phyloP scores from a whole-genome alignment of 495 filamentous ascomycete species.

The Cetradonia linearis region DNA sequence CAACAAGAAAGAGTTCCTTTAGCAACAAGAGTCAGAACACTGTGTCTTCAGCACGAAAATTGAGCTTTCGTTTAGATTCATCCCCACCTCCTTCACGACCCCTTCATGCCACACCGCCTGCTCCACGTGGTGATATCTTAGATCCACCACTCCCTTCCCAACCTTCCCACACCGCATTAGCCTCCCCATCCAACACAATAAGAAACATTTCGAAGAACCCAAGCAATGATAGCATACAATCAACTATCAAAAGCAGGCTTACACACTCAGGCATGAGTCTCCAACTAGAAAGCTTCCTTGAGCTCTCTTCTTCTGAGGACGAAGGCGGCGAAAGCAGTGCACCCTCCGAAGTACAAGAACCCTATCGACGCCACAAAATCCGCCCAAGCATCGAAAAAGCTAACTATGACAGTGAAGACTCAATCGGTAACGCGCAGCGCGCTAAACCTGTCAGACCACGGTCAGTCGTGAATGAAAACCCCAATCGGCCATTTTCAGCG shows the following conservation, averaged over 20 bases:
- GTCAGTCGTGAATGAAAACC: slow-evolving; percentile 16
- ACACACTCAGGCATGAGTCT: slow-evolving; percentile 11
- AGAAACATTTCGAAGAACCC: background rate
- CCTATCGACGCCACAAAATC: slow-evolving; percentile 16
- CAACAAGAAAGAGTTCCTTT: slow-evolving; percentile 14
- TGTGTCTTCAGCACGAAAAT: slow-evolving; percentile 11
- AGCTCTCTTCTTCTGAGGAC: slow-evolving; percentile 23
- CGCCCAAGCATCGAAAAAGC: slow-evolving; percentile 17
- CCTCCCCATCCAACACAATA: background rate
- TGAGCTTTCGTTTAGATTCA: slow-evolving; percentile 16
- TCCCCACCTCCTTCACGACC: background rate
- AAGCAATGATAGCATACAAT: slow-evolving; percentile 1
- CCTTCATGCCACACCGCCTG: background rate
- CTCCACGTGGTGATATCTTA: background rate
- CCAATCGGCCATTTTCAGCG: slow-evolving; percentile 8
- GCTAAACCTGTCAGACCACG: slow-evolving; percentile 20
- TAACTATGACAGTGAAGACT: slow-evolving; percentile 16
- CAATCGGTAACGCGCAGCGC: slow-evolving; percentile 18
- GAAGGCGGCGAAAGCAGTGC: slow-evolving; percentile 7
- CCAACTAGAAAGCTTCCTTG: slow-evolving; percentile 18
- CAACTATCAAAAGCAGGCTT: slow-evolving; percentile 11
- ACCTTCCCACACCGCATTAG: background rate
- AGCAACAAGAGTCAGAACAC: slow-evolving; percentile 11
- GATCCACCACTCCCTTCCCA: background rate
- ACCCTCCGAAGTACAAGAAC: background rate